Evolutionary conservation across 148 eudicot species (phyloP), one percentile per base, ranked within the genome.

Genomic region (Spergularia marina): DNA sequence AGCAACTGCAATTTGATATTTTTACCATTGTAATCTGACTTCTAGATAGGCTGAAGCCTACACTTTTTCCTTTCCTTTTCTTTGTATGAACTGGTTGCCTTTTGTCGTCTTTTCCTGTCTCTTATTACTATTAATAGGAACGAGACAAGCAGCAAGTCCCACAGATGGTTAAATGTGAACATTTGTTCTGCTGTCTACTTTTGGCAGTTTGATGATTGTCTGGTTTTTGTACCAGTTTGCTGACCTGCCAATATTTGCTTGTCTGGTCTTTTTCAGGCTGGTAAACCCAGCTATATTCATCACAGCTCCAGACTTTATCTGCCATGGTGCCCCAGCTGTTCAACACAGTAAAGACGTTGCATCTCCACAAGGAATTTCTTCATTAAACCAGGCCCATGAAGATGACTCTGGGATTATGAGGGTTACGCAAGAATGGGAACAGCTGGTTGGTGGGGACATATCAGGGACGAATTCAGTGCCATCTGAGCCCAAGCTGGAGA

Each of bases 391-490:
- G 12, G 30, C 75, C 2, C 57, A 16, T 34, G 62, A 40, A 65
- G 60, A 36, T n/a, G 68, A 76, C n/a, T 12, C 72, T 0, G 73
- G 18, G 25, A 63, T 21, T 49, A 36, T 68, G 14, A 62, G 72
- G 30, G 82, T 89, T 77, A 65, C 97, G 47, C 84, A 88, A 77
- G 91, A 91, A 83, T 88, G 94, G 97, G 94, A 91, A 75, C 82
- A 88, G 65, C 82, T 90, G 74, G 82, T 92, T 72, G 85, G 86
- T 16, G 79, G 71, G n/a, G 85, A 80, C 78, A 67, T 83, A 62
- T 82, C 85, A 4, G 83, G 73, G 63, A 82, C 72, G 60, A 52
- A 63, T 58, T 84, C 75, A 55, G 44, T 17, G 59, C 81, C 70
- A 18, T 44, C 68, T 5, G 57, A 57, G 13, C 76, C 75, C 39